Conservation (phyloP, 2,329 filamentous ascomycete genomes). For the Talaromyces sp. region DNA sequence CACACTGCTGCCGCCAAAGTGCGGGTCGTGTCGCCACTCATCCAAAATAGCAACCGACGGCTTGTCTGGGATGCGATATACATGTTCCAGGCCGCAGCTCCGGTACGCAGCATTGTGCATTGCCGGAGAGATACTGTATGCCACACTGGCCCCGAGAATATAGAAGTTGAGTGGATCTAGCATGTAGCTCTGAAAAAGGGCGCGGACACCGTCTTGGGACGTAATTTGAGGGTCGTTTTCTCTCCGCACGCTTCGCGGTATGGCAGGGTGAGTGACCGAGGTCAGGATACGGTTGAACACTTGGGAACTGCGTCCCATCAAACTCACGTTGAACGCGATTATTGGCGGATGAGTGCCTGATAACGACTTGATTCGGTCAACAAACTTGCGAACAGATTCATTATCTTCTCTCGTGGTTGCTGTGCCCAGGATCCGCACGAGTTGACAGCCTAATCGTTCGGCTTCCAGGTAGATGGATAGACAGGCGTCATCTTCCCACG, state of each 20-base stretch:
- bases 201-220: slow-evolving; percentile 31
- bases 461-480: slow-evolving; percentile 29
- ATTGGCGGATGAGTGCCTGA: slow-evolving; percentile 26
- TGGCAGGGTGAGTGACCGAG: slow-evolving; percentile 35
- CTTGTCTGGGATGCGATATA: slow-evolving; percentile 33
- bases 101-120: slow-evolving; percentile 39
- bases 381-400: slow-evolving; percentile 29
- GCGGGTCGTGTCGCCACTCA: slow-evolving; percentile 29
- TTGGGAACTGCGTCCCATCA: slow-evolving; percentile 38
- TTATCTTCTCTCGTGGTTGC: slow-evolving; percentile 33
- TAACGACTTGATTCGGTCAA: slow-evolving; percentile 27
- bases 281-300: slow-evolving; percentile 38
- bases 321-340: slow-evolving; percentile 37
- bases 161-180: slow-evolving; percentile 38
- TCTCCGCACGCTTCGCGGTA: slow-evolving; percentile 19
- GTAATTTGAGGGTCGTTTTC: slow-evolving; percentile 29
- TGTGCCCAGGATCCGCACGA: slow-evolving; percentile 33
- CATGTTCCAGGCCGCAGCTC: slow-evolving; percentile 34
- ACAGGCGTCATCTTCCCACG: slow-evolving; percentile 30
- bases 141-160: slow-evolving; percentile 36
- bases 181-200: slow-evolving; percentile 36
- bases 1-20: slow-evolving; percentile 38
- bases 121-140: slow-evolving; percentile 36
- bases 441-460: slow-evolving; percentile 30
- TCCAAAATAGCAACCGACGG: slow-evolving; percentile 32